phyloP scores from a whole-genome alignment of 2,329 filamentous ascomycete genomes.

The Fusarium pseudograminearum region DNA sequence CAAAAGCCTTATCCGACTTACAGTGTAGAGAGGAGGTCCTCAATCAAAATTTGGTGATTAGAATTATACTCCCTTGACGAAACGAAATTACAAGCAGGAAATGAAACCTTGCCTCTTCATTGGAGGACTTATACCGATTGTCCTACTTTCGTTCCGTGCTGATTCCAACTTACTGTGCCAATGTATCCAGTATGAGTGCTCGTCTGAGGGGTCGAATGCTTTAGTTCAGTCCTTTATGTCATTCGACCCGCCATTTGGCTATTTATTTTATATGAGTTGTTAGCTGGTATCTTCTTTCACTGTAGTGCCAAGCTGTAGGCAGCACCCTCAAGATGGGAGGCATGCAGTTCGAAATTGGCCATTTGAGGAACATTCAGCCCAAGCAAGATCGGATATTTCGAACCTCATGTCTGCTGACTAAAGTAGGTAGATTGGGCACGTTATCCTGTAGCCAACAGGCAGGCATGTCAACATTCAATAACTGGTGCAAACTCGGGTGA shows the following conservation, averaged over 20 bases:
- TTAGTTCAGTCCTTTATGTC: background rate
- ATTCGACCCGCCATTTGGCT: background rate
- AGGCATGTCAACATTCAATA: background rate
- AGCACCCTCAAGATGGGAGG: background rate
- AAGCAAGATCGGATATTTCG: background rate
- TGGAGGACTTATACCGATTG: background rate
- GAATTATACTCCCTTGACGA: background rate
- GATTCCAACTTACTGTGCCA: background rate
- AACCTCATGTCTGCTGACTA: background rate
- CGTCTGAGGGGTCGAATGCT: background rate
- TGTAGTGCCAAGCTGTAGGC: background rate
- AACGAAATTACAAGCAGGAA: background rate
- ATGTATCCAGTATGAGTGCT: background rate
- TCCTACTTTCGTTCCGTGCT: background rate
- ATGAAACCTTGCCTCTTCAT: background rate
- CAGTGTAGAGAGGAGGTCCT: background rate
- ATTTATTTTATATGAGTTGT: too few relatives aligned
- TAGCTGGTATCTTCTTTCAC: too few relatives aligned
- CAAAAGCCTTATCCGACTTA: background rate
- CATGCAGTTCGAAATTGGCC: background rate
- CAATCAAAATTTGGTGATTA: background rate
- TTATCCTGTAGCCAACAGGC: background rate
- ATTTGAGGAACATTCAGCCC: background rate
- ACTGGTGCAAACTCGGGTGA: conserved; percentile 17
- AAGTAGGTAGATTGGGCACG: background rate